Percentiles rank a stretch among this genome's conserved stretches.
Evolutionary conservation across 2,329 filamentous ascomycete species (phyloP).

Genomic region (Phialocephala sp.): DNA sequence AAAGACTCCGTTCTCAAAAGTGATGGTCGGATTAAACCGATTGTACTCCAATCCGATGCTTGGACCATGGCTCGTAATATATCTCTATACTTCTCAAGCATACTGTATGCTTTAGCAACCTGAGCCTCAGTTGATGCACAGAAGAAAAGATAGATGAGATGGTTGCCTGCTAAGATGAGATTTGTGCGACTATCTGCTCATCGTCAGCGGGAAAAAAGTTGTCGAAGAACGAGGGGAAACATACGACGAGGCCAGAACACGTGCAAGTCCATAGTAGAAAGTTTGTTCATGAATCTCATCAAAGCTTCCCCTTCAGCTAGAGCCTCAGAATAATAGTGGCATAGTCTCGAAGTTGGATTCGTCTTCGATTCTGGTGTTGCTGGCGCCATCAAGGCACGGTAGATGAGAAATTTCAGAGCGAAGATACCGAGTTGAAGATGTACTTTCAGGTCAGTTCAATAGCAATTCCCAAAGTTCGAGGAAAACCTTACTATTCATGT

Average conservation of each 20-base stretch:
- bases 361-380: slow-evolving; percentile 51
- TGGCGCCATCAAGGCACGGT: slow-evolving; percentile 53
- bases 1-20: slow-evolving; percentile 29
- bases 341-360: slow-evolving; percentile 33
- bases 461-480: background rate
- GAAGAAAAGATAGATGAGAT: slow-evolving; percentile 55
- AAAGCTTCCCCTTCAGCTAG: slow-evolving; percentile 27
- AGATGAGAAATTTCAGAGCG: slow-evolving; percentile 49
- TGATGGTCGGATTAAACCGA: slow-evolving; percentile 28
- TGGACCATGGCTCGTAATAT: slow-evolving; percentile 19
- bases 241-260: slow-evolving; percentile 29
- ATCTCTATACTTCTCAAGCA: slow-evolving; percentile 29
- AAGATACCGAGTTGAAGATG: slow-evolving; percentile 52
- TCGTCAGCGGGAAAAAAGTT: background rate
- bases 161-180: slow-evolving; percentile 54
- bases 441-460: slow-evolving; percentile 35
- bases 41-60: slow-evolving; percentile 30
- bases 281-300: slow-evolving; percentile 20
- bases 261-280: slow-evolving; percentile 19
- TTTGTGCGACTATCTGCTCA: slow-evolving; percentile 47
- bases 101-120: slow-evolving; percentile 26
- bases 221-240: background rate
- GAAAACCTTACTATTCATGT: background rate
- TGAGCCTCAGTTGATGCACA: slow-evolving; percentile 44
- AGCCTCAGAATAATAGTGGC: slow-evolving; percentile 19